These are phyloP conservation scores for Cystobasidium onofrii DNA, from an alignment of 768 basidiomycete species.

Conservation along the genomic window DNA sequence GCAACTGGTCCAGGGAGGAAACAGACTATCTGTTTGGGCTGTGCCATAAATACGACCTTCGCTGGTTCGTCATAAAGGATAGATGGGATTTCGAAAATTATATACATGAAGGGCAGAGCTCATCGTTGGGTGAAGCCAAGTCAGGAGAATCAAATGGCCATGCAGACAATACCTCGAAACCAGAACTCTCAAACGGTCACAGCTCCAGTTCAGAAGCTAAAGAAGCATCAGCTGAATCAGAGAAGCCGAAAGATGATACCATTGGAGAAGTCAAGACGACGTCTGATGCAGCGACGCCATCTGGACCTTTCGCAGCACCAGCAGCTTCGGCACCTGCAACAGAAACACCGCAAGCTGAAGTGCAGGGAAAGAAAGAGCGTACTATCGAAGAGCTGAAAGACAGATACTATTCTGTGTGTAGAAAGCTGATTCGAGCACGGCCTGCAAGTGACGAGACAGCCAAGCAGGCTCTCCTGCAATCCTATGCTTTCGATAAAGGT, in stretches of 20 bases:
- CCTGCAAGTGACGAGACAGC: constrained; percentile 78
- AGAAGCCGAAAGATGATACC: not conserved
- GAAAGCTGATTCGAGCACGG: constrained; percentile 72
- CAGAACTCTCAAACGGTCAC: not conserved
- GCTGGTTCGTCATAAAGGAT: constrained; percentile 84
- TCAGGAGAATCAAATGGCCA: constrained; percentile 43
- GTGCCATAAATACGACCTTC: constrained; percentile 69
- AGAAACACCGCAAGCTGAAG: constrained; percentile 25
- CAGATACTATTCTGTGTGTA: constrained; percentile 82
- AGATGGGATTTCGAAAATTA: constrained; percentile 70
- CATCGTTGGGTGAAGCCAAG: not conserved
- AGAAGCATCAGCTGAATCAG: not conserved
- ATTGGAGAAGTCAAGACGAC: not conserved
- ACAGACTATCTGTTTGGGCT: constrained; percentile 83
- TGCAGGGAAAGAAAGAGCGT: constrained; percentile 2
- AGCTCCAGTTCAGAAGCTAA: not conserved
- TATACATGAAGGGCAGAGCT: constrained; percentile 36
- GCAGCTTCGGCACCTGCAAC: not conserved
- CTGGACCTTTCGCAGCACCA: not conserved
- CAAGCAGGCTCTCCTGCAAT: constrained; percentile 49
- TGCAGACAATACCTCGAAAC: constrained; percentile 23
- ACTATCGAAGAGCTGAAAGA: constrained; percentile 74
- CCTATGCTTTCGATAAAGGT: constrained; percentile 85
- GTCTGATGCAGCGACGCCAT: constrained; percentile 15
- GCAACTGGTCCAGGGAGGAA: constrained; percentile 83